phyloP scores from a whole-genome alignment of 2,329 filamentous ascomycete genomes.

The Pseudonectria foliicola region DNA sequence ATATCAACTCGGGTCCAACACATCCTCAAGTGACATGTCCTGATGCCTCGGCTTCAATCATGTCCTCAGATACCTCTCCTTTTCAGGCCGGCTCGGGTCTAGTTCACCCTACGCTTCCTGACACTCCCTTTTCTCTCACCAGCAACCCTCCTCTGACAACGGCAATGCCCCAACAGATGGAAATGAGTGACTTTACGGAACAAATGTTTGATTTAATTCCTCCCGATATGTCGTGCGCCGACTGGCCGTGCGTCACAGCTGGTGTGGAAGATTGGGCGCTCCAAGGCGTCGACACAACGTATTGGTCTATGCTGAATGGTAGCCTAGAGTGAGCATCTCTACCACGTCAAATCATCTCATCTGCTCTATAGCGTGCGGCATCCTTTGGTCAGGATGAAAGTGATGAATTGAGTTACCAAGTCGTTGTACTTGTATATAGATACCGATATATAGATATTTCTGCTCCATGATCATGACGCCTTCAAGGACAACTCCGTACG shows the following conservation, averaged over 20 bases:
- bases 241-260: conserved; percentile 21
- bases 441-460: not conserved
- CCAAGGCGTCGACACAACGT: conserved; percentile 33
- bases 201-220: no score
- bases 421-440: no score
- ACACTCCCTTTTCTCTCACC: conserved; percentile 7
- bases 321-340: conserved; percentile 7
- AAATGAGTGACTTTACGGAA: no score
- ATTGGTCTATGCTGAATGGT: conserved; percentile 27
- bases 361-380: no score
- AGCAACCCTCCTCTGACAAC: not conserved
- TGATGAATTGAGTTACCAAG: no score
- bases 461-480: conserved; percentile 10
- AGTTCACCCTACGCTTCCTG: no score
- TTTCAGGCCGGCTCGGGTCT: no score
- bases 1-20: conserved; percentile 27
- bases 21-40: conserved; percentile 5
- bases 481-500: conserved; percentile 6
- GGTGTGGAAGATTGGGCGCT: conserved; percentile 34
- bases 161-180: conserved; percentile 2
- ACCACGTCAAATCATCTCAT: no score
- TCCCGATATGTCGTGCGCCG: no score
- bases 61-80: no score
- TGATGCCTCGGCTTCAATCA: conserved; percentile 2
- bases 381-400: no score